Evolutionary conservation across 139 green algal genomes (phyloP).

Genomic region (Zygnema cylindricum): DNA sequence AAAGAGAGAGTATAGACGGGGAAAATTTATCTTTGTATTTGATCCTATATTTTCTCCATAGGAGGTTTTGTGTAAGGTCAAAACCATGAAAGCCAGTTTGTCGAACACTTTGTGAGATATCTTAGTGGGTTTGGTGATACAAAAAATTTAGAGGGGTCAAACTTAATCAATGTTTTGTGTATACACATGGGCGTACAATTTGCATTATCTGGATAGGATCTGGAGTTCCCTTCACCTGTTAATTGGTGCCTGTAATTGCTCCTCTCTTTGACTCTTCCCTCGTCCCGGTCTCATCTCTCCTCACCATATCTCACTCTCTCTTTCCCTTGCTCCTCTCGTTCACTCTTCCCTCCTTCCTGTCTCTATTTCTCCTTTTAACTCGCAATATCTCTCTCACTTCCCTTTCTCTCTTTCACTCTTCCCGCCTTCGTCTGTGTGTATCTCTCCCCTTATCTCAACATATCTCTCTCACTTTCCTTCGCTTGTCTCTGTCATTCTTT

Average conservation of each 20-base stretch:
- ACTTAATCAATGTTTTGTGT: too few species aligned
- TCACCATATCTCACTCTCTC: not conserved
- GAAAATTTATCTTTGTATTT: too few species aligned
- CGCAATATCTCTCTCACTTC: conserved; percentile 18
- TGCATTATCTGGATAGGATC: not conserved
- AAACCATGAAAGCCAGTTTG: not conserved
- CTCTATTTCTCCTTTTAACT: not conserved
- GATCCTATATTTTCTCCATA: not conserved
- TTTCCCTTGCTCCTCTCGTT: not conserved
- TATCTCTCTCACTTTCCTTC: conserved; percentile 16
- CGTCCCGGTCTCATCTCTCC: not conserved
- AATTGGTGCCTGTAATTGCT: too few species aligned
- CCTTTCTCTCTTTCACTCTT: not conserved
- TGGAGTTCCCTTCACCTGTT: too few species aligned
- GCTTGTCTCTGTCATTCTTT: not conserved
- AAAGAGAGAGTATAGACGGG: too few species aligned
- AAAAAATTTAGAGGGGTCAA: too few species aligned
- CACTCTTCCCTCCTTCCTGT: not conserved
- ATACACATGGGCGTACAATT: too few species aligned
- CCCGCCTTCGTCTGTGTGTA: not conserved
- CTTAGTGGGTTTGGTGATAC: too few species aligned
- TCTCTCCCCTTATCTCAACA: not conserved
- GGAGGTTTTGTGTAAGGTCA: not conserved
- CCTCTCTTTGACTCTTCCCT: not conserved
- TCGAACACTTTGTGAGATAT: too few species aligned